These are phyloP conservation scores for Stereum hirsutum DNA, from an alignment of 1,284 basidiomycete species.

Conservation along the genomic window DNA sequence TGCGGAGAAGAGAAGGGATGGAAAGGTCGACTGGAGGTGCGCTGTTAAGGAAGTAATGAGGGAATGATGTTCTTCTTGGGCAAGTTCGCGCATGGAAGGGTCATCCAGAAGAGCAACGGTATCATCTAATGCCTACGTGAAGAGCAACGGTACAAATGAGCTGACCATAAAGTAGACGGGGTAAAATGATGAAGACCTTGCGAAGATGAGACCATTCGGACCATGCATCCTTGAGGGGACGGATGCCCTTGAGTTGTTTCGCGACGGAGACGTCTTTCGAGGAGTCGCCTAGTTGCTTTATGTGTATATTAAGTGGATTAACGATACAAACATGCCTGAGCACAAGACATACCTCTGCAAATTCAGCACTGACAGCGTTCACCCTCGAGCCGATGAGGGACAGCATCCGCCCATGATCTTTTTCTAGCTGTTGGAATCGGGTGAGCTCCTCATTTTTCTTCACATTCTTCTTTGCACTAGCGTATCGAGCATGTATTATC, in stretches of 20 bases:
- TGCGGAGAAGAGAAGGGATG: constrained; percentile 63
- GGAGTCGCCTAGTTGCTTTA: neutral
- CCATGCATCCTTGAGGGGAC: constrained; percentile 5
- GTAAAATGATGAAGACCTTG: neutral
- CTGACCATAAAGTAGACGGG: neutral
- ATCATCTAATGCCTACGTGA: constrained; percentile 53
- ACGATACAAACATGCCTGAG: neutral
- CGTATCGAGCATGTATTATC: no score
- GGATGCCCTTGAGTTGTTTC: neutral
- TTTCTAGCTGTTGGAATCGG: no score
- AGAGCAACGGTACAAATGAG: neutral
- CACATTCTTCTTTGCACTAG: no score
- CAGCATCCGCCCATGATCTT: no score
- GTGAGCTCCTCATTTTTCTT: no score
- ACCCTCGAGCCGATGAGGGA: no score
- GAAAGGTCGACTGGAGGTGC: constrained; percentile 49
- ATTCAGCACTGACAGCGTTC: no score
- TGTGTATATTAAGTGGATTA: neutral
- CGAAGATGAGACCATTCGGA: neutral
- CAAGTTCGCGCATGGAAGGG: constrained; percentile 76
- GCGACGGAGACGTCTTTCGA: neutral
- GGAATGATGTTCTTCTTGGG: constrained; percentile 52
- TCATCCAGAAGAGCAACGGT: constrained; percentile 60
- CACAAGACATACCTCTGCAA: neutral
- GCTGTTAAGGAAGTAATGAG: constrained; percentile 33